Conservation (phyloP, 192 early-diverging fungal species). For the Phycomyces nitens region DNA sequence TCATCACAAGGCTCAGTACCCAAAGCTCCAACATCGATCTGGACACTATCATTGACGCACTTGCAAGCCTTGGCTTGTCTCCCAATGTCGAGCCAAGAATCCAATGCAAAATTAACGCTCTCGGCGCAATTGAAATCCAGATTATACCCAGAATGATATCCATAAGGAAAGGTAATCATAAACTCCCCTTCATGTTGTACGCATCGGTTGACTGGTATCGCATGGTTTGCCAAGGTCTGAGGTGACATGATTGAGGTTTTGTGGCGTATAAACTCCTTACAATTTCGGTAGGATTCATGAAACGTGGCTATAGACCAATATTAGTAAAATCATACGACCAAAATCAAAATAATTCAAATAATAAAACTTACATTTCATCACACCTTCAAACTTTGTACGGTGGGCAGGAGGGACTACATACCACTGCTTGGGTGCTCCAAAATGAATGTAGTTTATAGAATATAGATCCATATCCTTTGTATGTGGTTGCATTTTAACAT, state of each 20-base stretch:
- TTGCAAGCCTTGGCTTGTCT: conserved; percentile 72
- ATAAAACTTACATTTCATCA: conserved; percentile 40
- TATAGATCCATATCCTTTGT: conserved; percentile 88
- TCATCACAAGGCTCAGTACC: too few relatives aligned
- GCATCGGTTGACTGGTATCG: conserved; percentile 72
- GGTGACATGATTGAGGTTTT: conserved; percentile 87
- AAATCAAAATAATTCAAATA: background rate
- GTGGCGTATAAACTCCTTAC: conserved; percentile 89
- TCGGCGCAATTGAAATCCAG: conserved; percentile 96
- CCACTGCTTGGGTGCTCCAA: conserved; percentile 95
- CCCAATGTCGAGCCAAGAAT: conserved; percentile 83
- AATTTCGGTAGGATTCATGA: conserved; percentile 65
- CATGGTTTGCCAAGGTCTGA: conserved; percentile 55
- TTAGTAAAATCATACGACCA: background rate
- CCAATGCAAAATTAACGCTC: conserved; percentile 90
- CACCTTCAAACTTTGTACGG: conserved; percentile 66
- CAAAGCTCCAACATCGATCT: too few relatives aligned
- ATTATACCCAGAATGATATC: conserved; percentile 95
- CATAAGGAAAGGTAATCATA: conserved; percentile 73
- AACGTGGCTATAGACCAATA: conserved; percentile 57
- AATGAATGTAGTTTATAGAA: conserved; percentile 95
- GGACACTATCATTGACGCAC: conserved; percentile 80
- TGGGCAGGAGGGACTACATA: conserved; percentile 77
- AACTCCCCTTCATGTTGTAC: conserved; percentile 88
- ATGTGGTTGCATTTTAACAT: too few relatives aligned